Percentiles rank a stretch among this genome's conserved stretches.
phyloP scores from a whole-genome alignment of 108 stramenopile species.

The Nitzschia sp. region DNA sequence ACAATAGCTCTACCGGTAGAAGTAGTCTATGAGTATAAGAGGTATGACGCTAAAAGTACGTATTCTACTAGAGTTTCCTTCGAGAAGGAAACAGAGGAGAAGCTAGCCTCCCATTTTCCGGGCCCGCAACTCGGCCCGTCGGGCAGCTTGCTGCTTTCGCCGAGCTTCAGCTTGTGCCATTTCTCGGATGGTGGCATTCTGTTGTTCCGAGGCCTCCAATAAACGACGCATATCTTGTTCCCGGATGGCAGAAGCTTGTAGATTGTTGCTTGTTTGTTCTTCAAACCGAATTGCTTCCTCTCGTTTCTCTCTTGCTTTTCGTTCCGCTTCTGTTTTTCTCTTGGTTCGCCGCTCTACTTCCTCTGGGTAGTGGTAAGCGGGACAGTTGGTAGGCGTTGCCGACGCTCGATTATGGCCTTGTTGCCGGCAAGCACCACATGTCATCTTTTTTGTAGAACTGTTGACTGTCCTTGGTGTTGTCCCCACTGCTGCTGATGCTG shows the following conservation, averaged over 20 bases:
- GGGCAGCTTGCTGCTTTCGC: background rate
- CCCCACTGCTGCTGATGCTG: background rate
- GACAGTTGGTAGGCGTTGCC: conserved; percentile 43
- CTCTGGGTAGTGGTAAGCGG: conserved; percentile 39
- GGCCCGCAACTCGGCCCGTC: conserved; percentile 1
- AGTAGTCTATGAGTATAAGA: too few relatives aligned
- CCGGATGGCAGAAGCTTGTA: background rate
- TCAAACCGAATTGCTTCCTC: conserved; percentile 22
- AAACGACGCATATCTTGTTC: conserved; percentile 3
- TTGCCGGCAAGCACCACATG: conserved; percentile 4
- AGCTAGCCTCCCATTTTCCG: conserved; percentile 5
- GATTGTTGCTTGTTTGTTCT: background rate
- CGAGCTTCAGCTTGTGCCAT: background rate
- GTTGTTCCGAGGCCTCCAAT: background rate
- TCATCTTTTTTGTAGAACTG: background rate
- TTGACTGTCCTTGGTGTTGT: background rate
- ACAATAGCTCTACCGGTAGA: too few relatives aligned
- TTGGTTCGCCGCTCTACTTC: conserved; percentile 43
- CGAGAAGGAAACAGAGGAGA: too few relatives aligned
- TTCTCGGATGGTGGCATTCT: background rate
- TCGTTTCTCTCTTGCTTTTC: conserved; percentile 28
- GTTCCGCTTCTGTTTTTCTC: conserved; percentile 27
- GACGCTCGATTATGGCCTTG: conserved; percentile 48
- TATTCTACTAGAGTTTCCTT: too few relatives aligned
- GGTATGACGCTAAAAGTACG: too few relatives aligned